A percentile compares a stretch with the other conserved stretches of the same genome.
These are phyloP conservation scores for Cytidiella melzeri DNA, from an alignment of 768 basidiomycete genomes.

Conservation along the genomic window DNA sequence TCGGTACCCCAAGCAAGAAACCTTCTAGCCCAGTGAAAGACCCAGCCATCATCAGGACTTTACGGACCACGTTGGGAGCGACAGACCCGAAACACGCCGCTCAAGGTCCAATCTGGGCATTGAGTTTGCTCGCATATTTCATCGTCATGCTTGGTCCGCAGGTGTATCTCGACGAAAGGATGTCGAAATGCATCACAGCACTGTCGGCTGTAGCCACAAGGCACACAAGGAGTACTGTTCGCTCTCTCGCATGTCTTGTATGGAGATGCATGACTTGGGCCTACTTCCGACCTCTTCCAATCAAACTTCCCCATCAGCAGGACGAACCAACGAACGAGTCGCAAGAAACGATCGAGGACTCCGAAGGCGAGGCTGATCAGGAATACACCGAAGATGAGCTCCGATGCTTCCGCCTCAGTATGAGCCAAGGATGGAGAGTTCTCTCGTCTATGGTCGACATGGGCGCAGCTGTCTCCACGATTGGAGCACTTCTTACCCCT, in stretches of 20 bases:
- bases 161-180: conserved; percentile 38
- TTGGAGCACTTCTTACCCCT: conserved; percentile 46
- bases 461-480: conserved; percentile 49
- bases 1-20: conserved; percentile 27
- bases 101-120: conserved; percentile 75
- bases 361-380: conserved; percentile 15
- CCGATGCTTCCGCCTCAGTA: conserved; percentile 16
- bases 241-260: conserved; percentile 51
- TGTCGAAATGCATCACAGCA: conserved; percentile 41
- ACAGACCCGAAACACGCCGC: conserved; percentile 54
- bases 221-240: conserved; percentile 58
- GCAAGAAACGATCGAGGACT: conserved; percentile 25
- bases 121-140: conserved; percentile 59
- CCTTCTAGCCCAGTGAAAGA: conserved; percentile 33
- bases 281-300: conserved; percentile 50
- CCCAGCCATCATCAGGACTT: conserved; percentile 52
- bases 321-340: conserved; percentile 11
- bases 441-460: conserved; percentile 50
- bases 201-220: conserved; percentile 51
- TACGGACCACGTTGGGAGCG: conserved; percentile 55
- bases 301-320: conserved; percentile 13
- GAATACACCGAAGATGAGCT: conserved; percentile 21
- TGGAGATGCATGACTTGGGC: conserved; percentile 68
- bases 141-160: conserved; percentile 60
- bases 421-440: conserved; percentile 37